Evolutionary conservation across 1,284 basidiomycete genomes (phyloP).

Genomic region (Taiwanofungus camphoratus): DNA sequence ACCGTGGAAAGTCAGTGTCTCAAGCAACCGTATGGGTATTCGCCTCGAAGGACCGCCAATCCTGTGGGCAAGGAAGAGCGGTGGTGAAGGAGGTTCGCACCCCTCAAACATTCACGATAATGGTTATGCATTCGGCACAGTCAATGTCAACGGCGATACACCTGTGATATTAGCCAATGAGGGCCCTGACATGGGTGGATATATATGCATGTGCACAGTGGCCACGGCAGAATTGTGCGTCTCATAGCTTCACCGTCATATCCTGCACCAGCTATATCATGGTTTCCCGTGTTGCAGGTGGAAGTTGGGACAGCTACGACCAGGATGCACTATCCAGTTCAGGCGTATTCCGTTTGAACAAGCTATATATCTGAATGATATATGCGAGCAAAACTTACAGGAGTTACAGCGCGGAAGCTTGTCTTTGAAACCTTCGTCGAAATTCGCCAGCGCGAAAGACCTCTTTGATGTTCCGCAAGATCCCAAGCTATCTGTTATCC

Average conservation of each 20-base stretch:
- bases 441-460: neutral
- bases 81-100: slow-evolving; percentile 69
- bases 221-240: slow-evolving; percentile 46
- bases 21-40: slow-evolving; percentile 59
- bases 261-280: neutral
- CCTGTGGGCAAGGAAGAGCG: slow-evolving; percentile 52
- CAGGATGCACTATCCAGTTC: slow-evolving; percentile 48
- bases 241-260: neutral
- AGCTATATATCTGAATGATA: slow-evolving; percentile 17
- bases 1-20: slow-evolving; percentile 46
- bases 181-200: slow-evolving; percentile 63
- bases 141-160: slow-evolving; percentile 70
- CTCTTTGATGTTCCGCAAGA: slow-evolving; percentile 17
- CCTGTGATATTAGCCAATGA: slow-evolving; percentile 63
- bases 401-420: slow-evolving; percentile 2
- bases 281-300: slow-evolving; percentile 33
- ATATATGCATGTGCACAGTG: slow-evolving; percentile 51
- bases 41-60: slow-evolving; percentile 44
- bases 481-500: slow-evolving; percentile 31
- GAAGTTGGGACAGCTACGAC: slow-evolving; percentile 58
- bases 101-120: slow-evolving; percentile 70
- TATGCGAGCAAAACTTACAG: slow-evolving; percentile 6
- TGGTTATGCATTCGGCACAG: slow-evolving; percentile 53
- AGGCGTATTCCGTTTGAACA: slow-evolving; percentile 37
- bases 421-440: neutral